phyloP scores from a whole-genome alignment of 164 flowering plant species.

The Vitis rupestris region DNA sequence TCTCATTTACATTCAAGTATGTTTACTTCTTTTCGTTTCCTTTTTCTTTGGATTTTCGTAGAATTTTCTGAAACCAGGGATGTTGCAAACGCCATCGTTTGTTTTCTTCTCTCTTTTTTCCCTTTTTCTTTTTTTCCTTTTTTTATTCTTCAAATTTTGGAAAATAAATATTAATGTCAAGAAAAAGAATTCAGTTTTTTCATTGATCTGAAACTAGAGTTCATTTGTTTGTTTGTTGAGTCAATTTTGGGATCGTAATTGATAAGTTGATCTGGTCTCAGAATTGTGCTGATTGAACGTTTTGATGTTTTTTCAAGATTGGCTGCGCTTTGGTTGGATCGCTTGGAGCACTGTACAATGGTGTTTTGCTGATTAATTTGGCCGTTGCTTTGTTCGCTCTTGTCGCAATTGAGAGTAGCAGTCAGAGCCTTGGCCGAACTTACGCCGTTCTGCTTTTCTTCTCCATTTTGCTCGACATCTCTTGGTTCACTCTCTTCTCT shows the following conservation, averaged over 20 bases:
- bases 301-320: conserved; percentile 36
- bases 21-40: not conserved
- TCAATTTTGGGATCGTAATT: not conserved
- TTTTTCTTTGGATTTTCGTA: not conserved
- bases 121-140: no score
- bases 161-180: no score
- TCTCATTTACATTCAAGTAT: conserved; percentile 73
- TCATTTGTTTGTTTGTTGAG: not conserved
- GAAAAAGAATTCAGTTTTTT: no score
- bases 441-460: conserved; percentile 76
- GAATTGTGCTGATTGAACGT: no score
- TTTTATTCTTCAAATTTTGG: no score
- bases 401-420: conserved; percentile 91
- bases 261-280: no score
- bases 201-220: no score
- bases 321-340: conserved; percentile 86
- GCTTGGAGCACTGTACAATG: conserved; percentile 80
- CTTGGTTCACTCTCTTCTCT: conserved; percentile 76
- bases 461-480: conserved; percentile 60
- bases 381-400: conserved; percentile 76
- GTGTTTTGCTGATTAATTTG: conserved; percentile 67
- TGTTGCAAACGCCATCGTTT: no score
- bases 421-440: conserved; percentile 82
- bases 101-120: not conserved
- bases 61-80: no score